Evolutionary conservation across 352 stramenopile genomes (phyloP).

Genomic region (Aphanomyces euteiches): DNA sequence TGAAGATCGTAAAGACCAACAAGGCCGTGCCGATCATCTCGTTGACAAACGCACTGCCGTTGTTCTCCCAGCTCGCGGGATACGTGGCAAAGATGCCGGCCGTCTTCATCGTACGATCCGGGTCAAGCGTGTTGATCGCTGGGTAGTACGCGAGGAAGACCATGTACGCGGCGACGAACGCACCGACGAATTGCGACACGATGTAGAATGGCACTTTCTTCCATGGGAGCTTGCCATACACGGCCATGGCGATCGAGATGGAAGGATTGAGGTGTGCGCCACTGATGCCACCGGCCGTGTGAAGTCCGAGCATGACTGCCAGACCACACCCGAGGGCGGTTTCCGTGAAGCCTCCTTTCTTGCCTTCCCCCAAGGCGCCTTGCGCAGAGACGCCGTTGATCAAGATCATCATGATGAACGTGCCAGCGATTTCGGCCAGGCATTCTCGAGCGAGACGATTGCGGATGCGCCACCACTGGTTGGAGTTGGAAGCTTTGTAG

Average conservation of each 20-base stretch:
- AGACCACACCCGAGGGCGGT: constrained; percentile 68
- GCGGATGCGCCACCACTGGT: constrained; percentile 35
- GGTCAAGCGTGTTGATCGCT: constrained; percentile 35
- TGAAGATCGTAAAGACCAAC: constrained; percentile 62
- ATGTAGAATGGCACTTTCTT: constrained; percentile 55
- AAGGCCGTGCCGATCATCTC: constrained; percentile 59
- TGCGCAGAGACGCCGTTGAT: constrained; percentile 39
- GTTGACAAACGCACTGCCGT: constrained; percentile 38
- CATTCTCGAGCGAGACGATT: constrained; percentile 37
- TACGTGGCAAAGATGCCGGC: constrained; percentile 39
- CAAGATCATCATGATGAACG: constrained; percentile 46
- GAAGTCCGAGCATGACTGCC: constrained; percentile 60
- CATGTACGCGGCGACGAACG: constrained; percentile 43
- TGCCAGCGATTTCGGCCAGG: constrained; percentile 40
- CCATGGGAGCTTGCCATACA: constrained; percentile 50
- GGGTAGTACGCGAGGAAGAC: constrained; percentile 40
- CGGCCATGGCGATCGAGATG: constrained; percentile 52
- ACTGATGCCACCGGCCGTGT: constrained; percentile 51
- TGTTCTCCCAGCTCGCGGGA: constrained; percentile 33
- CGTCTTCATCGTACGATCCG: constrained; percentile 23
- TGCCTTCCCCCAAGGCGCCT: constrained; percentile 37
- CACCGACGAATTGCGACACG: constrained; percentile 49
- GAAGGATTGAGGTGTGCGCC: constrained; percentile 64
- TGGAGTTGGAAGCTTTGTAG: too few species aligned
- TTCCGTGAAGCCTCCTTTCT: constrained; percentile 35